Evolutionary conservation across 148 eudicot genomes (phyloP).

Genomic region (Tetragonia tetragonoides): DNA sequence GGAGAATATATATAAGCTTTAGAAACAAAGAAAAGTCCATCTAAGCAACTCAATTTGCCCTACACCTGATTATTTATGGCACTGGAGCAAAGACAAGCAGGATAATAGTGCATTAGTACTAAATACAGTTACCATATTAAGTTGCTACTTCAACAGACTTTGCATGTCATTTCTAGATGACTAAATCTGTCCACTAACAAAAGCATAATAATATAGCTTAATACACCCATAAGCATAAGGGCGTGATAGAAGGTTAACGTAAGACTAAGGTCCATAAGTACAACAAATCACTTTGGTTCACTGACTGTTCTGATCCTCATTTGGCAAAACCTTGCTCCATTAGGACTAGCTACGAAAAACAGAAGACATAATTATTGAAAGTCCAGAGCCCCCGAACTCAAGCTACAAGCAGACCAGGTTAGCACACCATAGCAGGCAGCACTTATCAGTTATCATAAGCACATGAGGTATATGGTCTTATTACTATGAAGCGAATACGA

Average conservation of each 20-base stretch:
- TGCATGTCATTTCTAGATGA: constrained; percentile 1
- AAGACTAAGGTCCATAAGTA: not conserved
- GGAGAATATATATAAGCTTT: not conserved
- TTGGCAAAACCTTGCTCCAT: not conserved
- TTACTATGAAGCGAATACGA: too few species aligned
- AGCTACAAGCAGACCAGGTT: not conserved
- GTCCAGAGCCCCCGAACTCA: not conserved
- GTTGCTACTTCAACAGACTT: not conserved
- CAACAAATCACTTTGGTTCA: not conserved
- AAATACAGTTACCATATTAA: not conserved
- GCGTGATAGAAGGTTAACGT: not conserved
- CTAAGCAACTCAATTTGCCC: not conserved
- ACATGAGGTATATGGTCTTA: not conserved
- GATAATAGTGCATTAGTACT: not conserved
- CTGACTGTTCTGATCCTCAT: not conserved
- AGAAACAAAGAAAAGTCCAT: not conserved
- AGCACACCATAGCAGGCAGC: not conserved
- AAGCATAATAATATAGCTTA: not conserved
- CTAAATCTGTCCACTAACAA: not conserved
- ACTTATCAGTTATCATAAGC: not conserved
- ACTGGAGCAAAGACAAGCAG: not conserved
- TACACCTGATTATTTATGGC: not conserved
- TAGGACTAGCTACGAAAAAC: not conserved
- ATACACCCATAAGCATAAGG: not conserved
- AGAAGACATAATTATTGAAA: too few species aligned